phyloP scores from a whole-genome alignment of 176 grass and related monocot species.

The Rhynchospora breviuscula region DNA sequence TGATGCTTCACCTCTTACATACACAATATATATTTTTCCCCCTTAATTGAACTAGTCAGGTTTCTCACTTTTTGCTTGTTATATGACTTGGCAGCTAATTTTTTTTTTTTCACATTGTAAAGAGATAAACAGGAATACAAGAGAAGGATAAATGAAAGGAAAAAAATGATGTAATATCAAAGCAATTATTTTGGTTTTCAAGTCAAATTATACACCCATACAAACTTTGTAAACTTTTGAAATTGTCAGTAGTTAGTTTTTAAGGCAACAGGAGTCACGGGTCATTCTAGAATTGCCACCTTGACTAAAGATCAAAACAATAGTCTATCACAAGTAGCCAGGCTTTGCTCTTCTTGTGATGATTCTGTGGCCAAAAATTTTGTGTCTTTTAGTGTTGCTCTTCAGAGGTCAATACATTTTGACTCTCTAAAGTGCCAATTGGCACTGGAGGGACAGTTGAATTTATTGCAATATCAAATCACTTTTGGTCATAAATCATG shows the following conservation, averaged over 20 bases:
- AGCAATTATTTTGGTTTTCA: not conserved
- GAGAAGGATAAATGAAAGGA: not conserved
- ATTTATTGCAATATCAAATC: not conserved
- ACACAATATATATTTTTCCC: too few species aligned
- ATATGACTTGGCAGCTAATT: not conserved
- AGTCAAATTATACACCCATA: not conserved
- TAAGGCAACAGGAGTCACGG: slow-evolving; percentile 24
- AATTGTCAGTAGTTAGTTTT: not conserved
- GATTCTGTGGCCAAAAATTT: not conserved
- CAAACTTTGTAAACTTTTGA: not conserved
- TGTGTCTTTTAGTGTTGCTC: not conserved
- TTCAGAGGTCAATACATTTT: not conserved
- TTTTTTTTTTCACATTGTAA: not conserved
- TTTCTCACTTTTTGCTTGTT: not conserved
- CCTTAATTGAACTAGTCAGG: not conserved
- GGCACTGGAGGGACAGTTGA: not conserved
- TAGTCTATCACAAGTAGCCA: not conserved
- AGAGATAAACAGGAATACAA: not conserved
- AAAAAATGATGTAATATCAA: slow-evolving; percentile 26
- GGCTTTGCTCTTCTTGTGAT: not conserved
- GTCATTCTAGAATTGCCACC: slow-evolving; percentile 33
- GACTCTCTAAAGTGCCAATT: not conserved
- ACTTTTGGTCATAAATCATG: not conserved
- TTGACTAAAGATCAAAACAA: slow-evolving; percentile 16
- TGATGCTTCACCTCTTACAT: too few species aligned